Base-by-base conservation (phyloP, 495 filamentous ascomycete genomes). In the Hypoxylon lienhwacheense region DNA sequence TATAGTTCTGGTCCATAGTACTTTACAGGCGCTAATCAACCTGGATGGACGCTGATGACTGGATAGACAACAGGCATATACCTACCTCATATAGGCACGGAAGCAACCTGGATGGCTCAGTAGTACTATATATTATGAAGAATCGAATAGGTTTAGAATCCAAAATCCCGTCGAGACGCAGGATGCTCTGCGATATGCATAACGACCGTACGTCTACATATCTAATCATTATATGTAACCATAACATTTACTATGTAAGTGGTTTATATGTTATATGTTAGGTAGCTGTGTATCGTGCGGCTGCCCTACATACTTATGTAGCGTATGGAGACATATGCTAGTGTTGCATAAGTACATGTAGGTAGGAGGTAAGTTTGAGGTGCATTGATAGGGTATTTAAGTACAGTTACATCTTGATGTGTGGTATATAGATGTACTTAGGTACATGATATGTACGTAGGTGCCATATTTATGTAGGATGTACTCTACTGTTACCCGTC, bases 401-500 rank as follows among this genome's bases (percentile, higher is more conserved):
- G n/a, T n/a, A n/a, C n/a, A n/a, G n/a, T n/a, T n/a, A n/a, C n/a
- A n/a, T n/a, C n/a, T n/a, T n/a, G n/a, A n/a, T 15, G 41, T 19
- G 12, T n/a, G 8, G 24, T 26, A 26, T 8, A 26, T 26, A 26
- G 5, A 26, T 26, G 24, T n/a, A n/a, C n/a, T n/a, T n/a, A n/a
- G n/a, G 24, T 8, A 26, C 12, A 4, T 31, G n/a, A 28, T 16
- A 58, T 53, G 44, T 54, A 54, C 46, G 50, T n/a, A n/a, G 55
- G 35, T 54, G 45, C 39, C 56, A 29, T 60, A 45, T 44, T 33
- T 54, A 50, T 22, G 57, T 60, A 5, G 57, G 28, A 60, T 54
- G 4, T 26, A 4, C 40, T 49, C 43, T n/a, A n/a, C n/a, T n/a
- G n/a, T n/a, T n/a, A n/a, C n/a, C 41, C 46, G 25, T 60, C 50